Conservation (phyloP, 441 rosid species). For the Croton laevigatus region DNA sequence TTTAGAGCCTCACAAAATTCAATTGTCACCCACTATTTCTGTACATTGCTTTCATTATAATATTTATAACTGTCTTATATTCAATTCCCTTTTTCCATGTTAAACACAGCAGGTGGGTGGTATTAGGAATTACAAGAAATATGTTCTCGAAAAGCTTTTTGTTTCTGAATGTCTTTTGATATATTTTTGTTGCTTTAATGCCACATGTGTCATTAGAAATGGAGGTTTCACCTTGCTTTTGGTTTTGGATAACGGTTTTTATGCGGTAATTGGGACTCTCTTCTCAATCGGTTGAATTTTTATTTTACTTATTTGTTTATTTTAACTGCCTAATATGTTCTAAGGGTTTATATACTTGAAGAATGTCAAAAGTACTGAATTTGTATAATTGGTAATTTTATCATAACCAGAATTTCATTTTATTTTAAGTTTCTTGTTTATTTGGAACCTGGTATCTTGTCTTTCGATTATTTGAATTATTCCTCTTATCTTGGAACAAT, state of each 20-base stretch:
- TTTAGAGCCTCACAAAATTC: not conserved
- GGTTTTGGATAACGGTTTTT: not conserved
- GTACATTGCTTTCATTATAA: not conserved
- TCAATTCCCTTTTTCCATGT: not conserved
- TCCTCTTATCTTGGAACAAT: too few species aligned
- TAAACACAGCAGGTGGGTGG: not conserved
- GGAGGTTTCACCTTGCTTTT: not conserved
- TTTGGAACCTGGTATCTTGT: not conserved
- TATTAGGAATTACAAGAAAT: not conserved
- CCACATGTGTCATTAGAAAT: not conserved
- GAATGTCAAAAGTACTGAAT: not conserved
- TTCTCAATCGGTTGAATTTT: not conserved
- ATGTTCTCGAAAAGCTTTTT: not conserved
- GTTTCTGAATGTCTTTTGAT: not conserved
- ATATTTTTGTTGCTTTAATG: not conserved
- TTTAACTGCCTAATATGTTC: not conserved
- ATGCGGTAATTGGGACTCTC: not conserved
- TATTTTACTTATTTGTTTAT: not conserved
- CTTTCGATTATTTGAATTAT: not conserved
- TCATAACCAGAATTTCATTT: not conserved
- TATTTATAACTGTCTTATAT: not conserved
- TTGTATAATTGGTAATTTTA: not conserved
- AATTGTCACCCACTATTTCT: not conserved
- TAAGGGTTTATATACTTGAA: not conserved
- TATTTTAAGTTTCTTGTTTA: not conserved